Percentiles rank a stretch among this genome's conserved stretches.
phyloP scores from a whole-genome alignment of 129 eudicot genomes.

The Saposhnikovia divaricata region DNA sequence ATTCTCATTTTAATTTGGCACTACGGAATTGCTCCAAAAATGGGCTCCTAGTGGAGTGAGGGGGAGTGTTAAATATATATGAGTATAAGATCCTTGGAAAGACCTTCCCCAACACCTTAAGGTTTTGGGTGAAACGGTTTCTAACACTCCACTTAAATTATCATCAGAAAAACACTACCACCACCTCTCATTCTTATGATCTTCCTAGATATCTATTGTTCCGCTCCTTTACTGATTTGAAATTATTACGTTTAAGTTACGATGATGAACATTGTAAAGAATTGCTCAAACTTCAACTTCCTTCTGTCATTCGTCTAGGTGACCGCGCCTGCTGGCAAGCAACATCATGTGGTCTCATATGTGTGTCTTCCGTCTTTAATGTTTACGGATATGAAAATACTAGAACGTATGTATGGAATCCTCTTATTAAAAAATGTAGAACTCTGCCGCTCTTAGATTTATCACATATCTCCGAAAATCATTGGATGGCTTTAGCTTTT shows the following conservation, averaged over 20 bases:
- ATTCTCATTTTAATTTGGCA: too few species aligned
- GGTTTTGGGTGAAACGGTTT: too few species aligned
- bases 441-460: not conserved
- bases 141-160: not conserved
- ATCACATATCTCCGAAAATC: not conserved
- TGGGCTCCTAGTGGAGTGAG: too few species aligned
- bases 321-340: not conserved
- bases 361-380: not conserved
- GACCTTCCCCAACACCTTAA: too few species aligned
- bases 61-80: too few species aligned
- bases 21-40: too few species aligned
- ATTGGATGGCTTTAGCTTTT: not conserved
- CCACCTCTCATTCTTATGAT: not conserved
- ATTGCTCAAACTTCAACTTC: not conserved
- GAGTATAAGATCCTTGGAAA: too few species aligned
- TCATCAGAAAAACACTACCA: not conserved
- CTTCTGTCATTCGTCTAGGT: not conserved
- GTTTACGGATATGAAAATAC: too few species aligned
- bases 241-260: not conserved
- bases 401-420: not conserved
- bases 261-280: not conserved
- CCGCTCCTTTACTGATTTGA: not conserved
- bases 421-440: not conserved
- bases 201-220: not conserved
- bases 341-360: not conserved